Percentiles rank a stretch among this genome's conserved stretches.
Conservation (phyloP, 129 eudicot species). For the Pulicaria dysenterica region DNA sequence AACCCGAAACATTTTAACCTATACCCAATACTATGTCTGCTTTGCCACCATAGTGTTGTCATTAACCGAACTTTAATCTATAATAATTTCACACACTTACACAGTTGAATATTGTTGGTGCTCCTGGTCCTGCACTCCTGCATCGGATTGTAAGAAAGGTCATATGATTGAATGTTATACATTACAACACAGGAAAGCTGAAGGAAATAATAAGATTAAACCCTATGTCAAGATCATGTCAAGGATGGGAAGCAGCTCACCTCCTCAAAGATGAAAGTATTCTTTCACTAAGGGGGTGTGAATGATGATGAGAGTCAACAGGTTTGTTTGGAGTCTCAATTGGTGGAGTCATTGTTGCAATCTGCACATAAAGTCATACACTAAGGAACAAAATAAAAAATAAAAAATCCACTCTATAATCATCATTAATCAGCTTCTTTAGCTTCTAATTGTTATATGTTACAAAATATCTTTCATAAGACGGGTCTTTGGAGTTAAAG, state of each 20-base stretch:
- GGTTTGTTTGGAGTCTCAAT: conserved; percentile 55
- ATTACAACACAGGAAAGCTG: background rate
- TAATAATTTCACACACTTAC: conserved; percentile 51
- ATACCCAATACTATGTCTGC: background rate
- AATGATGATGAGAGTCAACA: conserved; percentile 36
- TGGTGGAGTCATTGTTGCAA: conserved; percentile 63
- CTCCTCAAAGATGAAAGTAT: conserved; percentile 85
- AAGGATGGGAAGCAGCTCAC: conserved; percentile 97
- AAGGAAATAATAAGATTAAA: background rate
- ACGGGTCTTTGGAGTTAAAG: too few relatives aligned
- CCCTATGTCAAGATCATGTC: conserved; percentile 99
- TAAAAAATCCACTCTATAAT: too few relatives aligned
- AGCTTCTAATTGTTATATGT: too few relatives aligned
- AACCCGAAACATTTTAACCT: background rate
- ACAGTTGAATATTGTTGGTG: conserved; percentile 79
- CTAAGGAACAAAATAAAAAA: too few relatives aligned
- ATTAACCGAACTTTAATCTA: background rate
- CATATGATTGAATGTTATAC: conserved; percentile 14
- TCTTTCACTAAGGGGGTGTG: conserved; percentile 73
- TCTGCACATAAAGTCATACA: conserved; percentile 31
- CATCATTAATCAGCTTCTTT: too few relatives aligned
- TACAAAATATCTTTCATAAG: too few relatives aligned
- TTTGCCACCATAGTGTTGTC: conserved; percentile 16
- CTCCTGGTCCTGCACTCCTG: conserved; percentile 99
- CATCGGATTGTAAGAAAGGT: conserved; percentile 27